phyloP scores from a whole-genome alignment of 2,329 filamentous ascomycete genomes.

The Trichoderma aggressivum region DNA sequence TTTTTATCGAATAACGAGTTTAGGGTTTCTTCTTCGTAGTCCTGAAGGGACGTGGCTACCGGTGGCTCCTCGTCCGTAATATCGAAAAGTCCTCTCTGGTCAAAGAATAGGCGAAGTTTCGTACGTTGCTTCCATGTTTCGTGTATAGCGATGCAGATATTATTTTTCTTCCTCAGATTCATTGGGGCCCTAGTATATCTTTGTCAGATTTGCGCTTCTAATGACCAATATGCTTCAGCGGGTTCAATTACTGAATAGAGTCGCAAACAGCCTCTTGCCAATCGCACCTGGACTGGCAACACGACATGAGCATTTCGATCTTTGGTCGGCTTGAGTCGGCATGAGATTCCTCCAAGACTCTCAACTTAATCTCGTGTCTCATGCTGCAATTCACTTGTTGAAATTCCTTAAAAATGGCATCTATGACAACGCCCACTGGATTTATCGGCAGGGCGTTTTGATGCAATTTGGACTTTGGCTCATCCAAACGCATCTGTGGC shows the following conservation, averaged over 20 bases:
- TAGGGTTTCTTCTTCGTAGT: constrained; percentile 10
- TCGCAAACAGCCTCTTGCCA: constrained; percentile 18
- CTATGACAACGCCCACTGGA: constrained; percentile 8
- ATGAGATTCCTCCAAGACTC: constrained; percentile 2
- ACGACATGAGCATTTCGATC: constrained; percentile 16
- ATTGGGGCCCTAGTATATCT: neutral
- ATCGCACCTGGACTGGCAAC: constrained; percentile 5
- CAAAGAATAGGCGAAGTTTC: constrained; percentile 14
- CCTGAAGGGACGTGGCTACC: neutral
- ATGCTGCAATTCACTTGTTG: constrained; percentile 5
- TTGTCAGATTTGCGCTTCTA: neutral
- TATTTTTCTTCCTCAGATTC: neutral
- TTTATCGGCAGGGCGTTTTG: neutral
- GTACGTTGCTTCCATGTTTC: constrained; percentile 1
- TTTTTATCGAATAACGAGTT: constrained; percentile 10
- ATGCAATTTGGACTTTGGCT: too few species aligned
- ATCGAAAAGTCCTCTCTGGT: constrained; percentile 12
- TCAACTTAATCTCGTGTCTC: constrained; percentile 9
- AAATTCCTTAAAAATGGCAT: constrained; percentile 15
- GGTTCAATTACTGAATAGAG: neutral
- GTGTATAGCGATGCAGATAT: constrained; percentile 8
- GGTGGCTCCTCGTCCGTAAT: constrained; percentile 11
- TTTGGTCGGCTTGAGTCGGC: neutral
- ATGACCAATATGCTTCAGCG: too few species aligned
- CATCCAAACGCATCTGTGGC: neutral